Evolutionary conservation across 2,329 filamentous ascomycete genomes (phyloP), one percentile per base, ranked within the genome.

Genomic region (Coniella lustricola): DNA sequence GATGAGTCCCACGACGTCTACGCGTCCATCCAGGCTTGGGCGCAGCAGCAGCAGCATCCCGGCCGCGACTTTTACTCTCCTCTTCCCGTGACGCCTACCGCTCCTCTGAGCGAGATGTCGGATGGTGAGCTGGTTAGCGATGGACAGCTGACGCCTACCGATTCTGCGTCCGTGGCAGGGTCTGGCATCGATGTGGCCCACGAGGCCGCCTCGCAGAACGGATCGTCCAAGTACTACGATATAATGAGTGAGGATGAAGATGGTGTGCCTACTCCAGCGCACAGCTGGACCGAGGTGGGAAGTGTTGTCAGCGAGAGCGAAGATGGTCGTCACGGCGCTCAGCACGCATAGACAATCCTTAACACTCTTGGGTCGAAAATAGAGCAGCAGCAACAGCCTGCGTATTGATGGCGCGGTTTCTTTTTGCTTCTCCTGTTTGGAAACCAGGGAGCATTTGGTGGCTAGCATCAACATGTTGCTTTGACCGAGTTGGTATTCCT

Each of bases 1-100:
- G 67, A 73, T 3, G 65, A 72, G 48, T 63, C 32, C 4, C 60
- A 67, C 13, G 71, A 75, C 13, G 72, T 75, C 1, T 82, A 75
- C 58, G 74, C 75, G 39, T 80, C 77, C 1, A 83, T 84, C 55
- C 78, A 84, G 59, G 81, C 80, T 0, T 84, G 81, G 80, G 79
- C 80, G 1, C 73, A 80, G 55, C 66, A 71, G 50, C 75, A 74
- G 4, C 55, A 56, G 8, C n/a, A n/a, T n/a, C 47, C 50, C 20
- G 67, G 67, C 58, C 64, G 67, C 9, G 71, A 72, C 57, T 82
- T 82, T 57, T 82, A 82, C 67, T 82, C 79, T 5, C 78, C 79
- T 4, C 70, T 82, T 18, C 77, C 78, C 12, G 69, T 68, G 18
- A 74, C 75, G 1, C 75, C 74, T 2, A 65, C 67, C 4, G 68